Evolutionary conservation across 352 stramenopile genomes (phyloP), one percentile per base, ranked within the genome.

Genomic region (Phytophthora hibernalis): DNA sequence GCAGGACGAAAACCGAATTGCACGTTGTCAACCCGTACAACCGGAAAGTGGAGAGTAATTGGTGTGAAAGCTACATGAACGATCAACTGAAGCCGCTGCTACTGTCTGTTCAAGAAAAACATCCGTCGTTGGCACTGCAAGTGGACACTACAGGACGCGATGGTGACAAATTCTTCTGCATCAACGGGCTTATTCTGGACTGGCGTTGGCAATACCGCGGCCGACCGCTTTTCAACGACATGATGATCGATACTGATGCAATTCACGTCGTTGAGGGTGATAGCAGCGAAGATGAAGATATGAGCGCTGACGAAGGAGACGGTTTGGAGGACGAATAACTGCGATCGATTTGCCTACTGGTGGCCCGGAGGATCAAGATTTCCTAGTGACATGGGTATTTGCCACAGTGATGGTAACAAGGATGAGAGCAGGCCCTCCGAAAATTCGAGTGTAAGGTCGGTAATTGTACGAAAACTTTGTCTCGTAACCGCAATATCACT

Each of bases 1-100:
- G 40, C 28, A n/a, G n/a, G n/a, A 18, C 30, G 12, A 61, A 61
- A 33, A 4, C 42, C 18, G 12, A 26, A 13, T 43, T 61, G 20
- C 30, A 22, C 20, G 12, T 61, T 26, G 20, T 21, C 18, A 61
- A 61, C 31, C 54, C 54, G 16, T 53, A 61, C 42, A 21, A 61
- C 2, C 35, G 40, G 10, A 61, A 35, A 38, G 28, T 53, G 6
- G 8, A 20, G 20, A 40, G 20, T 7, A 28, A 13, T 30, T 60
- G 53, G 53, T 21, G 40, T 13, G 42, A 50, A 15, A 21, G 16
- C 3, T 61, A 61, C 26, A 53, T 61, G 54, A 20, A 40, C n/a
- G 54, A 61, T 13, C 15, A 61, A 10, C n/a, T 53, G 3, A 61
- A 42, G 21, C 54, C 54, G 12, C 13, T 48, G 0, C 15, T 57